Evolutionary conservation across 345 rosid species (phyloP).

Genomic region (Linum usitatissimum): DNA sequence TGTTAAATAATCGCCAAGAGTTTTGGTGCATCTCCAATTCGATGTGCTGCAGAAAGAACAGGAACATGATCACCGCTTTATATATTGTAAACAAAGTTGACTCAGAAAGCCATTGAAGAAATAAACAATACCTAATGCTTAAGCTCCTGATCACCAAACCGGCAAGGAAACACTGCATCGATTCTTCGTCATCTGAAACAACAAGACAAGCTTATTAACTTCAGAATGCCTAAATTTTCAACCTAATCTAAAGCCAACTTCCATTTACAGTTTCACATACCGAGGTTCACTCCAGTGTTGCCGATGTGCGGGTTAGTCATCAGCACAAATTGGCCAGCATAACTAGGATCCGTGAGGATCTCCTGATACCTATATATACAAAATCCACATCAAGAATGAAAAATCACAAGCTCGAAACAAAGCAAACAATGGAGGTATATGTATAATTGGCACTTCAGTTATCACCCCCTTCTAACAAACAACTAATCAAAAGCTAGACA

Average conservation of each 20-base stretch:
- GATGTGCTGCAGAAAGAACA: conserved; percentile 48
- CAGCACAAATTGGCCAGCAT: conserved; percentile 90
- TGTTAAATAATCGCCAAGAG: conserved; percentile 67
- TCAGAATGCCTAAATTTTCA: too few species aligned
- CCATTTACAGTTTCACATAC: conserved; percentile 24
- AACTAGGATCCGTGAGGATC: conserved; percentile 94
- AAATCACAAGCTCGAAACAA: not conserved
- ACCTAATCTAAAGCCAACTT: not conserved
- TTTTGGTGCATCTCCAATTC: conserved; percentile 75
- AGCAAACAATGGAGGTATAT: not conserved
- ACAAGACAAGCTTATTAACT: not conserved
- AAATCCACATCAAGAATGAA: not conserved
- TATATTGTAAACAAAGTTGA: not conserved
- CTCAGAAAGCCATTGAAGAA: not conserved
- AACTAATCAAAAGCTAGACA: too few species aligned
- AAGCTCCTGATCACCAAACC: conserved; percentile 85
- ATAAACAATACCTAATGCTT: conserved; percentile 44
- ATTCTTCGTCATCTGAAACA: conserved; percentile 81
- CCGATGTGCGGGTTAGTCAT: conserved; percentile 99
- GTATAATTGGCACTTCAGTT: too few species aligned
- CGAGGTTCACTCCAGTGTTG: conserved; percentile 89
- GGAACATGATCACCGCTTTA: not conserved
- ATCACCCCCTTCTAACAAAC: too few species aligned
- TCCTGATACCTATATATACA: conserved; percentile 98
- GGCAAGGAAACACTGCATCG: conserved; percentile 69